Conservation (phyloP, 2,329 filamentous ascomycete species). For the Penicillium italicum region DNA sequence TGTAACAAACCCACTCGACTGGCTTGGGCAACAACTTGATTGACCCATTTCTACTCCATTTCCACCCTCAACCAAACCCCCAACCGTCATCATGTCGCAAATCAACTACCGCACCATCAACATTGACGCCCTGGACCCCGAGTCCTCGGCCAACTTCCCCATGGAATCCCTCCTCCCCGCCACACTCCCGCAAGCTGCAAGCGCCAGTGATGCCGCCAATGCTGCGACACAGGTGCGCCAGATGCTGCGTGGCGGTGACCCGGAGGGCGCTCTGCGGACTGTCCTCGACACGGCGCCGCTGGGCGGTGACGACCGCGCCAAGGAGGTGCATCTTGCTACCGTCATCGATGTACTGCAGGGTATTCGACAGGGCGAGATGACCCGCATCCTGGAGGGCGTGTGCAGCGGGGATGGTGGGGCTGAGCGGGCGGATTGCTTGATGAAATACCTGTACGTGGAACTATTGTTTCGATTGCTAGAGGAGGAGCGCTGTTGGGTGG, state of each 20-base stretch:
- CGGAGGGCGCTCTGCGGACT: constrained; percentile 78
- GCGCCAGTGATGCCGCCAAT: constrained; percentile 72
- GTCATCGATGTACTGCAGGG: constrained; percentile 92
- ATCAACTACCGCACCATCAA: constrained; percentile 83
- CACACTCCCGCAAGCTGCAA: constrained; percentile 63
- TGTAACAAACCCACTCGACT: background rate
- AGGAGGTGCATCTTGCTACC: constrained; percentile 83
- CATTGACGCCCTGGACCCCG: constrained; percentile 85
- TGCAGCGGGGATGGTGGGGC: constrained; percentile 73
- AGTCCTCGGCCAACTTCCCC: constrained; percentile 89
- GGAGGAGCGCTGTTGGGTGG: too few relatives aligned
- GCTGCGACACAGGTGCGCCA: constrained; percentile 80
- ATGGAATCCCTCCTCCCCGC: constrained; percentile 76
- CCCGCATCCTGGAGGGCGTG: constrained; percentile 76
- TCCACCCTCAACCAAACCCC: background rate
- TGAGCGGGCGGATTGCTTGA: constrained; percentile 85
- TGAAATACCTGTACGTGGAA: constrained; percentile 86
- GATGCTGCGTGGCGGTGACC: constrained; percentile 78
- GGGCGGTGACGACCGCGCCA: constrained; percentile 48
- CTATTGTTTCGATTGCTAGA: background rate
- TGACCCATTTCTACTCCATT: background rate
- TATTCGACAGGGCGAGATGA: constrained; percentile 96
- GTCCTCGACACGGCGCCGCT: constrained; percentile 82
- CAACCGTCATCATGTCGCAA: constrained; percentile 38
- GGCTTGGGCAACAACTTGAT: background rate